A percentile compares a stretch with the other conserved stretches of the same genome.
phyloP scores from a whole-genome alignment of 2,329 filamentous ascomycete genomes.

The Hypoxylon sp. region DNA sequence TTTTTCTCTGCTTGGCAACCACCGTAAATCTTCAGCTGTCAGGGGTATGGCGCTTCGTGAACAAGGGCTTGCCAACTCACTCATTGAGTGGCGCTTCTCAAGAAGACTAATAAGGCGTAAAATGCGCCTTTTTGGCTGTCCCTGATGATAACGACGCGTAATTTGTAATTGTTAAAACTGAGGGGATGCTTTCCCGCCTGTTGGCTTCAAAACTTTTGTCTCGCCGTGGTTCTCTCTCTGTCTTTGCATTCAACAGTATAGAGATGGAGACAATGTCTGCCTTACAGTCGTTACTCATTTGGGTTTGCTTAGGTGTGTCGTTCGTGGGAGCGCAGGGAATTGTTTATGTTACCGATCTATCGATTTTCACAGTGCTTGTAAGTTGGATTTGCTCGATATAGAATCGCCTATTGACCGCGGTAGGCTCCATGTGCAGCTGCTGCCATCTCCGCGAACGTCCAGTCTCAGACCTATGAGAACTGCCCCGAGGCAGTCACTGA shows the following conservation, averaged over 20 bases:
- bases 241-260: slow-evolving; percentile 1
- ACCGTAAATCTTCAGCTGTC: slow-evolving; percentile 41
- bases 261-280: slow-evolving; percentile 23
- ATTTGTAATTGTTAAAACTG: background rate
- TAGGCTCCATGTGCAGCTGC: slow-evolving; percentile 66
- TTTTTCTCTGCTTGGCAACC: slow-evolving; percentile 30
- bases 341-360: slow-evolving; percentile 54
- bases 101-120: slow-evolving; percentile 9
- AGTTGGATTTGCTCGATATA: slow-evolving; percentile 29
- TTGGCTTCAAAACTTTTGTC: slow-evolving; percentile 1
- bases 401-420: slow-evolving; percentile 6
- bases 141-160: slow-evolving; percentile 2
- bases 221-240: background rate
- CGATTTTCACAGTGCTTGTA: slow-evolving; percentile 53
- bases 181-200: background rate
- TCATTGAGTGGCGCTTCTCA: slow-evolving; percentile 6
- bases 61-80: slow-evolving; percentile 17
- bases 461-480: slow-evolving; percentile 58
- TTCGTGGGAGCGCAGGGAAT: slow-evolving; percentile 46
- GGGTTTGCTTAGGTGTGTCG: slow-evolving; percentile 35
- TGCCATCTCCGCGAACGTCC: slow-evolving; percentile 63
- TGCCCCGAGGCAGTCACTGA: slow-evolving; percentile 62
- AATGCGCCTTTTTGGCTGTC: slow-evolving; percentile 5
- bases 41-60: slow-evolving; percentile 39
- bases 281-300: slow-evolving; percentile 29